Base-by-base conservation (phyloP, 805 yeast species). In the Myxozyma monticola region DNA sequence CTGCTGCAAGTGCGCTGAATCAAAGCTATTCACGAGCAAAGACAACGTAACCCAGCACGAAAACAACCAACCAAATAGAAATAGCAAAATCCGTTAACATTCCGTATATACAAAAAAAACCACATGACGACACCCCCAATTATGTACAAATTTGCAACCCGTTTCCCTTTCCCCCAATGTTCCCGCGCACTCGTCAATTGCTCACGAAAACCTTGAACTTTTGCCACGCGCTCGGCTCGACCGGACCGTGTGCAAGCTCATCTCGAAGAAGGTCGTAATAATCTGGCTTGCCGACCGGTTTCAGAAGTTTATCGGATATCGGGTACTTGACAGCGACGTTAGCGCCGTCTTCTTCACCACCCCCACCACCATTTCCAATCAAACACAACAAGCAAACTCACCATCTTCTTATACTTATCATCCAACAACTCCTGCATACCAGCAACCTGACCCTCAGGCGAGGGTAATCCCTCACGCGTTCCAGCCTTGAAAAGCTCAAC, bases 251-350 rank as follows among this genome's bases (percentile, higher is more conserved):
- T 20, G 18, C 37, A 12, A 58, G 34, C 18, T 60, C 60, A 10
- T 43, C 21, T n/a, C 15, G 29, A 10, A 58, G 37, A 15, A 29
- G 25, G 12, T 29, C 44, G 46, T 60, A 60, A 34, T 60, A 60
- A 7, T 44, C 41, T 9, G 63, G 63, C 20, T 60, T 54, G 28
- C 62, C 54, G 12, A 46, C 50, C 1, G 63, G 63, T 31, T 43
- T 37, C 49, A 60, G 30, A 3, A 54, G 33, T 17, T 52, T 57
- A 37, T 59, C 58, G 3, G 60, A 38, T 8, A 59, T 7, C 10
- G 62, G 62, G 30, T 37, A 55, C 59, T 55, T 12, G n/a, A 18
- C n/a, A n/a, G n/a, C n/a, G n/a, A 39, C 4, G 35, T 39, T 18
- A 39, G 35, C 10, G 4, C 15, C 24, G 10, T 14, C 20, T 12